Evolutionary conservation across 2,329 filamentous ascomycete species (phyloP), one percentile per base, ranked within the genome.

Genomic region (Malbranchea cinnamomea): DNA sequence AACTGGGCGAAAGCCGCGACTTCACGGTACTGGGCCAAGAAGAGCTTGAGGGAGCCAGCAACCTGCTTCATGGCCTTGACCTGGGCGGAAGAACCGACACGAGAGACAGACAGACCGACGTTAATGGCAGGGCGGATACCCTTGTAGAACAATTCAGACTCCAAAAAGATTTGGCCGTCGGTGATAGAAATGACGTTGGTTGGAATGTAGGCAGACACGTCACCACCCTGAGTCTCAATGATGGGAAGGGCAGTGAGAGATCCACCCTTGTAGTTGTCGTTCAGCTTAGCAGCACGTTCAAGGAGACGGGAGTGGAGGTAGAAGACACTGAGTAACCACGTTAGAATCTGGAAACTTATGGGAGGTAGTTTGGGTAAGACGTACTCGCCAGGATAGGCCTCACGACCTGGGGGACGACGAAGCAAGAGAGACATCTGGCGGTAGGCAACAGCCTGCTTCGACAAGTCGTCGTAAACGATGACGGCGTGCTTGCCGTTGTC

Each of bases 41-140:
- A 98, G 52, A 98, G 84, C 78, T 98, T 98, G 58, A 98, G 73
- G 49, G 87, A 95, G 75, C 89, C 89, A 56, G 89, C 89, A 52
- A 98, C 89, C 74, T 98, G 89, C 78, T 98, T 98, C 89, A 98
- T 98, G 68, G 89, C 85, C 82, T 95, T 98, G 63, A 95, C 75
- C 75, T 98, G 89, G 59, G 89, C 89, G 61, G 89, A 83, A 56
- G 89, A 98, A 62, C 89, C 89, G 78, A 98, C 89, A 82, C 89
- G 89, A 49, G 89, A 98, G 52, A 98, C 89, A 54, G 89, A 98
- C 51, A 98, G 82, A 89, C 89, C 89, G 80, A 98, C 89, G 76
- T 98, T 98, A 65, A 98, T 98, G 68, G 89, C 89, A 53, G 89
- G 89, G 58, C 89, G 87, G 65, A 98, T 68, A 91, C 89, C 89